Evolutionary conservation across 805 yeast genomes (phyloP), one percentile per base, ranked within the genome.

Genomic region (Yamadazyma nakazawae): DNA sequence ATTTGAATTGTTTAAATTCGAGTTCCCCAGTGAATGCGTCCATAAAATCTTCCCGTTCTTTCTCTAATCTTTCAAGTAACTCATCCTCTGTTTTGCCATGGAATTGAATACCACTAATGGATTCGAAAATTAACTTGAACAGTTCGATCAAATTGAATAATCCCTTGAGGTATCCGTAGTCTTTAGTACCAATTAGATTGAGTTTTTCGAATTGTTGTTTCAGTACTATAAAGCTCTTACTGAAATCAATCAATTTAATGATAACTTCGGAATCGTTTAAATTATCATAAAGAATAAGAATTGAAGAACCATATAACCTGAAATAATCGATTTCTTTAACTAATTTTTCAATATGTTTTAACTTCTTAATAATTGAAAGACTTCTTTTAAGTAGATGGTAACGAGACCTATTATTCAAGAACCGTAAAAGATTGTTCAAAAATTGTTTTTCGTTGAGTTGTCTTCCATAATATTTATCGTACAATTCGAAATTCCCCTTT

Each of bases 401-500:
- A 12, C 75, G 63, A 4, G 61, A 47, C 5, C 96, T 97, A 64
- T 90, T 88, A 59, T 90, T 89, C 44, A 94, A 74, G 60, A 85
- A 94, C 59, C 90, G 72, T 21, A 86, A 74, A 40, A 94, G 61
- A 25, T 88, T 80, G 49, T 82, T 74, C n/a, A 84, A 81, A 66
- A 95, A 91, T 58, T 87, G 87, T 0, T 97, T 96, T 11, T 77
- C 79, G 48, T 68, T 74, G 2, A 94, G 75, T 31, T 78, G 67
- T 53, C 99, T 78, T 2, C 99, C 99, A 66, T 84, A 92, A 64
- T 94, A 94, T 69, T 94, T 94, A 67, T 94, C 98, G 48, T 84
- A 77, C 54, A 84, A 81, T 49, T 86, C 76, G 50, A 80, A 87
- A 38, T 68, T 67, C 3, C 68, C 59, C 14, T 47, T 36, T 5